A percentile compares a stretch with the other conserved stretches of the same genome.
Conservation (phyloP, 192 early-diverging fungal species). For the Polychytrium aggregatum region DNA sequence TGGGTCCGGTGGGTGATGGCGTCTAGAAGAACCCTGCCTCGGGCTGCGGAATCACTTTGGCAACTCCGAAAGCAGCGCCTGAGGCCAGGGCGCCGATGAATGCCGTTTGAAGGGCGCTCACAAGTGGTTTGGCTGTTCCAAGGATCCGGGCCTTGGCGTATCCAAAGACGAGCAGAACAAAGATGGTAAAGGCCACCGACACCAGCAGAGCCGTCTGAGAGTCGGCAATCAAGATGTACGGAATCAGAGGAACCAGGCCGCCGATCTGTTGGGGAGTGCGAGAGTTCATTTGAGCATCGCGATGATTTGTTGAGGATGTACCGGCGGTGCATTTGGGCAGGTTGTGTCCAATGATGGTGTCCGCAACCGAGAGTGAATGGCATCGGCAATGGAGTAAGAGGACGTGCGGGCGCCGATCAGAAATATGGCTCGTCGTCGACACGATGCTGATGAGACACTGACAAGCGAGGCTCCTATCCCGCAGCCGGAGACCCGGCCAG, state of each 20-base stretch:
- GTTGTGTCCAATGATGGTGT: too few species aligned
- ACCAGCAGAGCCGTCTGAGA: slow-evolving; percentile 27
- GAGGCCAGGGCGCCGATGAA: slow-evolving; percentile 12
- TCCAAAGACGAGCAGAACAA: slow-evolving; percentile 49
- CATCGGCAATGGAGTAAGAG: not conserved
- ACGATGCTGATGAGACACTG: too few species aligned
- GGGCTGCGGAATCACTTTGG: slow-evolving; percentile 14
- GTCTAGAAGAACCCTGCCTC: too few species aligned
- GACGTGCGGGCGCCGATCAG: not conserved
- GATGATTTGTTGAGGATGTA: too few species aligned
- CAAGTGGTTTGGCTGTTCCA: slow-evolving; percentile 8
- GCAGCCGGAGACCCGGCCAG: too few species aligned
- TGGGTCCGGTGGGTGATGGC: too few species aligned
- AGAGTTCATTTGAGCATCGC: too few species aligned
- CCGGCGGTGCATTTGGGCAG: too few species aligned
- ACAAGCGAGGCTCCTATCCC: too few species aligned
- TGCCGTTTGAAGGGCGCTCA: slow-evolving; percentile 10
- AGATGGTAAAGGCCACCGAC: slow-evolving; percentile 38
- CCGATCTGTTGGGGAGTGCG: too few species aligned
- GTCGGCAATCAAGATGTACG: slow-evolving; percentile 38
- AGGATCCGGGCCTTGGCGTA: slow-evolving; percentile 39
- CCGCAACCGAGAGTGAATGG: too few species aligned
- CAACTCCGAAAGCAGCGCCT: slow-evolving; percentile 15
- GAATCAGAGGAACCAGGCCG: slow-evolving; percentile 51
- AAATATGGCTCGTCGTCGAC: too few species aligned